Conservation (phyloP, 2,329 filamentous ascomycete genomes). For the Hymenotorrendiella dingleyae region DNA sequence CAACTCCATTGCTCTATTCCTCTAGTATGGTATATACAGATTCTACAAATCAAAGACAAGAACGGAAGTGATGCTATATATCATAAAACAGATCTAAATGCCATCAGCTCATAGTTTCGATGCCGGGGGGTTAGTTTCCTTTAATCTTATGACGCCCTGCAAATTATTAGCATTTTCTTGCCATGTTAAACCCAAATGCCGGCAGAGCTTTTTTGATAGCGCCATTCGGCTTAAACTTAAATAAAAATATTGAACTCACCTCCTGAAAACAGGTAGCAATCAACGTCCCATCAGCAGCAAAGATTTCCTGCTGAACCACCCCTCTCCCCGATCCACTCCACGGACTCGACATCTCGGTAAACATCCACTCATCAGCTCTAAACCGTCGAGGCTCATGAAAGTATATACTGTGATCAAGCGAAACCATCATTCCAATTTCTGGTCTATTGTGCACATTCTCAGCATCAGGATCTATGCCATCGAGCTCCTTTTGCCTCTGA, state of each 20-base stretch:
- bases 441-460: conserved; percentile 34
- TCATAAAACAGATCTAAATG: no score
- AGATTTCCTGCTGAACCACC: conserved; percentile 70
- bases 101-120: conserved; percentile 18
- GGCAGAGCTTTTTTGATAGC: conserved; percentile 5
- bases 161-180: neutral
- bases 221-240: neutral
- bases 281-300: conserved; percentile 62
- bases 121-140: conserved; percentile 1
- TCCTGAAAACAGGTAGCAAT: conserved; percentile 78
- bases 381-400: conserved; percentile 57
- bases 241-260: conserved; percentile 37
- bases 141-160: conserved; percentile 4
- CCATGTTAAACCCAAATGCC: neutral
- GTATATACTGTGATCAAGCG: conserved; percentile 69
- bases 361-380: conserved; percentile 68
- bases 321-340: conserved; percentile 76
- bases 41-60: no score
- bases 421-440: conserved; percentile 78
- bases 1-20: no score
- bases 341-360: conserved; percentile 71
- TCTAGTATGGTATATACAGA: no score
- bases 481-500: conserved; percentile 31
- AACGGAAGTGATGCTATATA: no score
- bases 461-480: conserved; percentile 1